Conservation (phyloP, 768 basidiomycete genomes). For the Tricholoma terreum region DNA sequence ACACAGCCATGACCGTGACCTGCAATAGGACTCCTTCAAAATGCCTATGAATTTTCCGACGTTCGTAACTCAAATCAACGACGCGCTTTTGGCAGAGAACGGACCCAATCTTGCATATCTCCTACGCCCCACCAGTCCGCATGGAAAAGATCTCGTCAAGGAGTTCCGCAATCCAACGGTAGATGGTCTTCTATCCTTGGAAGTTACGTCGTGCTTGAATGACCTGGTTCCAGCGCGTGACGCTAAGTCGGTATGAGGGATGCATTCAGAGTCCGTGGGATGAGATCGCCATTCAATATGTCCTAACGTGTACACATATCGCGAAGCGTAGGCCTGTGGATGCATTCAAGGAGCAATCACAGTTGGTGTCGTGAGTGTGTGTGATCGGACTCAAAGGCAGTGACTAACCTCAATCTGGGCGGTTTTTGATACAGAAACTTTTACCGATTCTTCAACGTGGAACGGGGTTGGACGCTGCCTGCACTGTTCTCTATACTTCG, state of each 20-base stretch:
- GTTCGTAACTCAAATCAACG: constrained; percentile 57
- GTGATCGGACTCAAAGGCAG: background rate
- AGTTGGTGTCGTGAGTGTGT: constrained; percentile 71
- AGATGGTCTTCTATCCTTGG: constrained; percentile 15
- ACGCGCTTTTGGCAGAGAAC: constrained; percentile 59
- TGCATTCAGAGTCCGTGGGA: constrained; percentile 77
- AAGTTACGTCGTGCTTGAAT: constrained; percentile 5
- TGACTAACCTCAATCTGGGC: background rate
- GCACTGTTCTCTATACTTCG: constrained; percentile 77
- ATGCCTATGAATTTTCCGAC: constrained; percentile 58
- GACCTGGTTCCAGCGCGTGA: constrained; percentile 29
- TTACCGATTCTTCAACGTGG: constrained; percentile 73
- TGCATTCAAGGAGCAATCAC: constrained; percentile 79
- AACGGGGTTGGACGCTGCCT: constrained; percentile 84
- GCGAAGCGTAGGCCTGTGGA: constrained; percentile 64
- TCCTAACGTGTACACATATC: constrained; percentile 68
- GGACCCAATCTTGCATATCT: constrained; percentile 71
- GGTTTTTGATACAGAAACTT: constrained; percentile 50
- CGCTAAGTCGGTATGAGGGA: constrained; percentile 51
- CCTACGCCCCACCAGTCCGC: constrained; percentile 73
- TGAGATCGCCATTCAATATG: constrained; percentile 81
- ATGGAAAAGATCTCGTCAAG: constrained; percentile 73
- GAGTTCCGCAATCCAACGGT: constrained; percentile 61
- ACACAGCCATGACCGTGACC: too few species aligned
- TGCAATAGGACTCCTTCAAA: too few species aligned